Evolutionary conservation across 139 green algal species (phyloP), one percentile per base, ranked within the genome.

Genomic region (Chlorella sp.): DNA sequence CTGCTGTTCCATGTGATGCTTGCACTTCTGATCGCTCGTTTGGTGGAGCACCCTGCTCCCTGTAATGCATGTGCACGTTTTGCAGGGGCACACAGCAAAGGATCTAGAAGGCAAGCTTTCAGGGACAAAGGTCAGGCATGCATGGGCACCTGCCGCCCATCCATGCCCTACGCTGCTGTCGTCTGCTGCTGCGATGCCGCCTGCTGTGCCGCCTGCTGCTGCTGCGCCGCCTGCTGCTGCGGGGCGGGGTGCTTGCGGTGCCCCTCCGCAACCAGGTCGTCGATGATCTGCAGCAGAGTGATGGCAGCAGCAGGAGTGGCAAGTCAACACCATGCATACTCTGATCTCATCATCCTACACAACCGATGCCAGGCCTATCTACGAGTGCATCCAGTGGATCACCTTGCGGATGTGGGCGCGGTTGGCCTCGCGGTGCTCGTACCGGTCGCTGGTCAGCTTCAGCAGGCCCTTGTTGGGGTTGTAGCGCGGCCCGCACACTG

Each of bases 401-500:
- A 78, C 70, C 36, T 88, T 17, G 80, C 88, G 57, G 39, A 93
- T 87, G 65, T 90, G 70, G 0, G 74, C 39, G 21, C 89, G 72
- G 85, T 94, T 94, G 3, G 85, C 81, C 74, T 94, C 82, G 0
- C 89, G 74, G 51, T 89, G 57, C 2, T 36, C n/a, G 65, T 88
- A 81, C 25, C 69, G 78, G 55, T 89, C 85, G 39, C 62, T 83
- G 20, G 74, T 86, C 67, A 94, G 75, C 30, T 84, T 90, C 4
- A 94, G 30, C 72, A 72, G 25, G 16, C 90, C 90, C 5, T 64
- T 89, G 36, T 74, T 81, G 13, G 78, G 72, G 85, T 92, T 89
- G 87, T 94, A 94, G 74, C 90, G 87, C 38, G 65, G 80, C 18
- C 87, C 89, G 70, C 64, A 87, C 38, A 94, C 60, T 13, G 30